Evolutionary conservation across 2,329 filamentous ascomycete genomes (phyloP).

Genomic region (Pseudogymnoascus sp.): DNA sequence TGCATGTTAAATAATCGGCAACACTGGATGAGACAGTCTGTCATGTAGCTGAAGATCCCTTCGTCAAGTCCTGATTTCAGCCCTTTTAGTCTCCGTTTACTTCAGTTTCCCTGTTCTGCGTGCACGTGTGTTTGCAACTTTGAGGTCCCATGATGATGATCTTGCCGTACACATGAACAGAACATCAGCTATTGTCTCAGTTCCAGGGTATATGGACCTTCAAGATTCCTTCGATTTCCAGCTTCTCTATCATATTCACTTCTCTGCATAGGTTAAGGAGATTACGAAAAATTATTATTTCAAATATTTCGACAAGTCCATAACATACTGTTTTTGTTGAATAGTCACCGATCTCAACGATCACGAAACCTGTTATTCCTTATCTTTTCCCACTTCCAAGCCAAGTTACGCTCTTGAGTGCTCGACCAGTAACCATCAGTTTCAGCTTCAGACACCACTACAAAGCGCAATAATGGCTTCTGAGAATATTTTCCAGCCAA

Average conservation of each 20-base stretch:
- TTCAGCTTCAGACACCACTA: neutral
- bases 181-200: neutral
- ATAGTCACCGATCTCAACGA: neutral
- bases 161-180: slow-evolving; percentile 2
- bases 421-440: neutral
- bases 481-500: slow-evolving; percentile 48
- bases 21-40: neutral
- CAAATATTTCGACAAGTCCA: neutral
- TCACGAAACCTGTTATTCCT: neutral
- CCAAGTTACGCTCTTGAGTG: slow-evolving; percentile 10
- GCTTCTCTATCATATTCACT: neutral
- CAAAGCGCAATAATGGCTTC: slow-evolving; percentile 14
- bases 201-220: neutral
- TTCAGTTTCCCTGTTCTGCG: slow-evolving; percentile 1
- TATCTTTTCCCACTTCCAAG: slow-evolving; percentile 4
- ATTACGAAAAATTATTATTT: slow-evolving; percentile 9
- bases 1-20: neutral
- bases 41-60: neutral
- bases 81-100: neutral
- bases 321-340: neutral
- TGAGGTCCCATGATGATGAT: slow-evolving; percentile 5
- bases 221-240: slow-evolving; percentile 7
- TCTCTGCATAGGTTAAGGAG: neutral
- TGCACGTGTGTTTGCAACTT: neutral
- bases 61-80: neutral